Base-by-base conservation (phyloP, 352 stramenopile genomes). In the Globisporangium paddicum region DNA sequence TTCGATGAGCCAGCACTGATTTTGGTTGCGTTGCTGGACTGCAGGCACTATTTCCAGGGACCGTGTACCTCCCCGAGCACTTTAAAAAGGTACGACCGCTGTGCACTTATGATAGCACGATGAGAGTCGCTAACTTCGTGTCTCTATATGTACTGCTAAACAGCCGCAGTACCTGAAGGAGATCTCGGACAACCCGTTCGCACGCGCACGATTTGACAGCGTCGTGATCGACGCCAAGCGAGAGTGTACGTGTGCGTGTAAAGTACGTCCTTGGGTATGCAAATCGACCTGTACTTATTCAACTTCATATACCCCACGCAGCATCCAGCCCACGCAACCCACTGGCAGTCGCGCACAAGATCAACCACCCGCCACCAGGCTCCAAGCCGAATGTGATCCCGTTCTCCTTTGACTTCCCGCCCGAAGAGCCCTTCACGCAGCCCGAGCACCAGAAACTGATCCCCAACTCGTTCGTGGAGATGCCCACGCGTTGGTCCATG, bases 141-240 rank as follows among this genome's bases (percentile, higher is more conserved):
- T n/a, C n/a, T n/a, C n/a, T n/a, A n/a, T n/a, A n/a, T n/a, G n/a
- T n/a, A n/a, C n/a, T n/a, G n/a, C 14, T 26, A 2, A 37, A 35
- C 26, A 69, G 72, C 66, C 77, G 38, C 68, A 93, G 47, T 72
- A 87, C 34, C 44, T 95, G 34, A 66, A 72, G 35, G 75, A 90
- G 23, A 66, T 95, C 32, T 82, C 83, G 7, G 79, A 90, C 64
- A 95, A 95, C 54, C 59, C 72, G 18, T 95, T 77, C 54, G 83
- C 86, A 23, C 75, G 86, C 34, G 83, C 83, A 19, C 82, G 86
- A 8, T 95, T 95, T 51, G 86, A 95, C 69, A 90, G 86, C 68
- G 79, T 90, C 18, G 87, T 95, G 50, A 93, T 95, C 59, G 78
- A 95, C 41, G 86, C 78, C 45, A 92, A 90, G 56, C 79, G 87